Base-by-base conservation (phyloP, 495 filamentous ascomycete genomes). In the Tuber indicum region DNA sequence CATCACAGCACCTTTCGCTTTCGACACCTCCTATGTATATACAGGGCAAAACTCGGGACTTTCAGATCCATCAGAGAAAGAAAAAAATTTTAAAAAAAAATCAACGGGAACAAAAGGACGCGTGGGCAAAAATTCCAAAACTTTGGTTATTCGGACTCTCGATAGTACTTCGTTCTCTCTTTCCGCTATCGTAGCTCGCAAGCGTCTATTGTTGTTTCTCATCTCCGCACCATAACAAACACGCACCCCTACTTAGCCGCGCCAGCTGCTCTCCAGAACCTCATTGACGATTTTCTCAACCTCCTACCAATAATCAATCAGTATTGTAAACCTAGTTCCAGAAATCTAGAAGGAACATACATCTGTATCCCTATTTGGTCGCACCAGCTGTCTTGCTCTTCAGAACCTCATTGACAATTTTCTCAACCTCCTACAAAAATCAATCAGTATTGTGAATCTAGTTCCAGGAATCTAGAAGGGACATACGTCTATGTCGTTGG, bases 401-500 rank as follows among this genome's bases (percentile, higher is more conserved):
- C 39, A 78, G 44, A 26, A 75, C 78, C n/a, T 70, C 39, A 43
- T 80, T 83, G 36, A 83, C 76, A 45, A 82, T 81, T 3, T 62
- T 75, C 41, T 83, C 81, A 17, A 83, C 78, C 71, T 81, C 78
- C 81, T 83, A 19, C 62, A 4, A 66, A 73, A 26, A 21, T 39
- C 26, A n/a, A 44, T 82, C 44, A 80, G 72, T 36, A 80, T 41
- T 23, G 58, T 21, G 45, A 71, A n/a, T 2, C 23, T 21, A 52
- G 44, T 39, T 19, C 72, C 4, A 7, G 26, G 17, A 21, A 26
- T 49, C 16, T 3, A 70, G 70, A 41, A 17, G 47, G 5, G 73
- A 73, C 80, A 77, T 45, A 84, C 82, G 44, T 83, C 77, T 42
- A 82, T 78, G 75, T 84, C 76, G 72, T 85, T 82, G 39, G 89